Evolutionary conservation across 345 rosid genomes (phyloP).

Genomic region (Euphorbia tirucalli): DNA sequence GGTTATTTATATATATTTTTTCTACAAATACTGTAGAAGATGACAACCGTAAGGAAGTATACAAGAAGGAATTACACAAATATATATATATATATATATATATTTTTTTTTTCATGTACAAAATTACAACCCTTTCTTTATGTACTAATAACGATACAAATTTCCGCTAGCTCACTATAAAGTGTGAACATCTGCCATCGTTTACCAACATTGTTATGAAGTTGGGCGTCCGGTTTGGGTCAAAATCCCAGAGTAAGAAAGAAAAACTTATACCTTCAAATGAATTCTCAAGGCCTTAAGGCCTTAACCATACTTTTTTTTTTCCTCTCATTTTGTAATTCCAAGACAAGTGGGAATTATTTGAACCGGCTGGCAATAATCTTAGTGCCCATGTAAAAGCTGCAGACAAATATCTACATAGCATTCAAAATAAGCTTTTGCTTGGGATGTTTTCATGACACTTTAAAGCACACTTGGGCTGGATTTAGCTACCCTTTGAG

Average conservation of each 20-base stretch:
- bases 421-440: conserved; percentile 10
- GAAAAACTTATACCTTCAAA: no score
- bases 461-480: conserved; percentile 52
- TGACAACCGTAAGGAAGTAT: background rate
- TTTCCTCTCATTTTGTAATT: background rate
- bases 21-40: background rate
- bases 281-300: background rate
- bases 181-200: no score
- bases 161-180: background rate
- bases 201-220: background rate
- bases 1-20: background rate
- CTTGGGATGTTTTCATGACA: background rate
- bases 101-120: background rate
- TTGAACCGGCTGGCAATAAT: background rate
- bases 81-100: no score
- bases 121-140: background rate
- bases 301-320: no score
- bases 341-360: background rate
- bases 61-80: background rate
- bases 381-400: conserved; percentile 2
- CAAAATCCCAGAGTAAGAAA: no score
- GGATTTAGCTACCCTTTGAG: conserved; percentile 62
- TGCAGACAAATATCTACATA: conserved; percentile 18
- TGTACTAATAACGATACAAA: background rate
- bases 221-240: background rate